Conservation (phyloP, 345 rosid species). For the Viola odorata region DNA sequence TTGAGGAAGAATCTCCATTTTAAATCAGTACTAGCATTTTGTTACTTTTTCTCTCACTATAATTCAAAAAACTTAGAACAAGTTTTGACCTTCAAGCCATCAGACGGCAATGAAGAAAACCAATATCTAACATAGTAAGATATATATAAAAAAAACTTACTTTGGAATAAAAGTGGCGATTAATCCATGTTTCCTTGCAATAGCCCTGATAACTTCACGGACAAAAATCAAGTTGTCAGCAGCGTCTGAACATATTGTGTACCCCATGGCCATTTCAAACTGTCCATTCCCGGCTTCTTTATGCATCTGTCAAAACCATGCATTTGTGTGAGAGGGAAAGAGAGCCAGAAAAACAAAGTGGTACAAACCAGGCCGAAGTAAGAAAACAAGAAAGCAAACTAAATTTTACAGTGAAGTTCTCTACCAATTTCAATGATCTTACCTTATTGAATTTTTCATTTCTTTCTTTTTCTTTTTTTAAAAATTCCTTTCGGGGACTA, state of each 20-base stretch:
- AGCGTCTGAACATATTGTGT: conserved; percentile 46
- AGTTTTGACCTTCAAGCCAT: no score
- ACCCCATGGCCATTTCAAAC: conserved; percentile 71
- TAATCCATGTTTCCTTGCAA: conserved; percentile 75
- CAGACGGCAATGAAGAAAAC: neutral
- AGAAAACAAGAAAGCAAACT: neutral
- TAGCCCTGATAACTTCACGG: conserved; percentile 75
- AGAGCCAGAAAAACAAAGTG: neutral
- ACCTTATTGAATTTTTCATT: neutral
- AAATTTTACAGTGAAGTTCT: neutral
- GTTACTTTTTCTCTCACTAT: neutral
- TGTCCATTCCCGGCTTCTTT: conserved; percentile 93
- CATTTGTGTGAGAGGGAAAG: neutral
- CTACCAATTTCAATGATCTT: neutral
- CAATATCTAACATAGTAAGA: neutral
- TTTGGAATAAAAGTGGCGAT: conserved; percentile 89
- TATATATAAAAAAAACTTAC: conserved; percentile 41
- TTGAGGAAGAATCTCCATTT: neutral
- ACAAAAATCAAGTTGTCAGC: conserved; percentile 78
- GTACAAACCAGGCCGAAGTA: no score
- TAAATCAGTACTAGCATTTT: neutral
- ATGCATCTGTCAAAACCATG: conserved; percentile 43
- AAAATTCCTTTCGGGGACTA: no score
- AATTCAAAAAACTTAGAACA: no score
- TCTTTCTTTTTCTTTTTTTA: no score